phyloP scores from a whole-genome alignment of 2,329 filamentous ascomycete genomes.

The Amphichorda felina region DNA sequence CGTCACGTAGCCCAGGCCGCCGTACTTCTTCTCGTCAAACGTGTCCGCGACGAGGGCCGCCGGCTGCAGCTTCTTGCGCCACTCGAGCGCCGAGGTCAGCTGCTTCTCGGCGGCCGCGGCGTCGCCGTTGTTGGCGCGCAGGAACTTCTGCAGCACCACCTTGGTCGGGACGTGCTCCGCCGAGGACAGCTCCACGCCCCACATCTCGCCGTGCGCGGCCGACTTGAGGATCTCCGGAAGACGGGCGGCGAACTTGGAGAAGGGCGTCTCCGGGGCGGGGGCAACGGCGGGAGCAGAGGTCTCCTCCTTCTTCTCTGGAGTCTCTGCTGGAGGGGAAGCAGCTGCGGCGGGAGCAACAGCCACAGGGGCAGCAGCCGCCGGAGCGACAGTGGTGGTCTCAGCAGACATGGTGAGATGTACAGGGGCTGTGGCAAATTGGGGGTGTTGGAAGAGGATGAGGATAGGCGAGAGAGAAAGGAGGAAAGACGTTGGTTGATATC shows the following conservation, averaged over 20 bases:
- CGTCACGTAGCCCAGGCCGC: constrained; percentile 69
- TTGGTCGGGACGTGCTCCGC: constrained; percentile 57
- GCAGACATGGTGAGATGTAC: constrained; percentile 16
- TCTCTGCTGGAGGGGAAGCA: neutral
- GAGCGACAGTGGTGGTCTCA: constrained; percentile 1
- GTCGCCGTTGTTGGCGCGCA: constrained; percentile 78
- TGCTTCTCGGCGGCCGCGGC: constrained; percentile 64
- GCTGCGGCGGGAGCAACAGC: neutral
- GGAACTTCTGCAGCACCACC: constrained; percentile 84
- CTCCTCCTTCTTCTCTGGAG: neutral
- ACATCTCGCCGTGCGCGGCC: constrained; percentile 65
- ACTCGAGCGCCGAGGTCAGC: constrained; percentile 66
- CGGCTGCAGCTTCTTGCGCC: constrained; percentile 70
- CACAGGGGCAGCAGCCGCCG: neutral
- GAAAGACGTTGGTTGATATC: neutral
- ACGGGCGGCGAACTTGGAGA: constrained; percentile 44
- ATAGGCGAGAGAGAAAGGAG: neutral
- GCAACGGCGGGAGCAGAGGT: constrained; percentile 8
- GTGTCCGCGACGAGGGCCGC: constrained; percentile 48
- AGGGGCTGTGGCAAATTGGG: neutral
- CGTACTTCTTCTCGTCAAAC: constrained; percentile 61
- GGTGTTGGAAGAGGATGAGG: neutral
- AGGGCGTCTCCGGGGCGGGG: constrained; percentile 17
- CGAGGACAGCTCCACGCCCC: constrained; percentile 60
- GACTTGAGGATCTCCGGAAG: constrained; percentile 46